A percentile compares a stretch with the other conserved stretches of the same genome.
Conservation (phyloP, 2,329 filamentous ascomycete species). For the Epichloe gansuensis region DNA sequence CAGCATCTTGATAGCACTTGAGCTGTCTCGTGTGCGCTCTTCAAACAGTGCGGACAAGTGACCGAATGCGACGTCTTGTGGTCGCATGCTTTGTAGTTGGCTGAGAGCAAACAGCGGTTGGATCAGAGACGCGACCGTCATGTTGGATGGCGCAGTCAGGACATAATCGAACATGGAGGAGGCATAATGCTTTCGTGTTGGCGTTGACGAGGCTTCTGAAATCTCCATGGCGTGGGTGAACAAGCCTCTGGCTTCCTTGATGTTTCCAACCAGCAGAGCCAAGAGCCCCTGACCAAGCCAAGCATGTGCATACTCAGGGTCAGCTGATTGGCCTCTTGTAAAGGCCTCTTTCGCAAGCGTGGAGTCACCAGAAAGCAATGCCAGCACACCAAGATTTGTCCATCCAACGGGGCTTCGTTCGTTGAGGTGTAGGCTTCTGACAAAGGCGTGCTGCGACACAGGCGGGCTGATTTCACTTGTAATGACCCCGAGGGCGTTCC, state of each 20-base stretch:
- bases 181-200: conserved; percentile 68
- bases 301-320: conserved; percentile 84
- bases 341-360: conserved; percentile 85
- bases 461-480: conserved; percentile 76
- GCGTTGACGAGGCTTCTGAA: conserved; percentile 58
- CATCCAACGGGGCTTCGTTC: conserved; percentile 74
- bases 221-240: conserved; percentile 95
- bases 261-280: conserved; percentile 62
- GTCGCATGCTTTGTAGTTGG: conserved; percentile 61
- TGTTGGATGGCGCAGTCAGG: conserved; percentile 38
- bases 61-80: conserved; percentile 56
- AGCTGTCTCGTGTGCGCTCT: conserved; percentile 62
- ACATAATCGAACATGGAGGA: conserved; percentile 74
- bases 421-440: conserved; percentile 83
- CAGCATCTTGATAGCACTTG: conserved; percentile 49
- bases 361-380: conserved; percentile 69
- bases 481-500: conserved; percentile 88
- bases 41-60: conserved; percentile 72
- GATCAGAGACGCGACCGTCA: conserved; percentile 51
- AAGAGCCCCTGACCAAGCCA: conserved; percentile 91
- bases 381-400: conserved; percentile 83
- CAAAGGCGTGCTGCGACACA: conserved; percentile 86
- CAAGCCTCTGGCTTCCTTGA: conserved; percentile 64
- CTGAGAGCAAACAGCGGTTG: conserved; percentile 81
- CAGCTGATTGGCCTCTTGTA: conserved; percentile 79